These are phyloP conservation scores for Zygosaccharomyces bisporus DNA, from an alignment of 805 yeast genomes.

Conservation along the genomic window DNA sequence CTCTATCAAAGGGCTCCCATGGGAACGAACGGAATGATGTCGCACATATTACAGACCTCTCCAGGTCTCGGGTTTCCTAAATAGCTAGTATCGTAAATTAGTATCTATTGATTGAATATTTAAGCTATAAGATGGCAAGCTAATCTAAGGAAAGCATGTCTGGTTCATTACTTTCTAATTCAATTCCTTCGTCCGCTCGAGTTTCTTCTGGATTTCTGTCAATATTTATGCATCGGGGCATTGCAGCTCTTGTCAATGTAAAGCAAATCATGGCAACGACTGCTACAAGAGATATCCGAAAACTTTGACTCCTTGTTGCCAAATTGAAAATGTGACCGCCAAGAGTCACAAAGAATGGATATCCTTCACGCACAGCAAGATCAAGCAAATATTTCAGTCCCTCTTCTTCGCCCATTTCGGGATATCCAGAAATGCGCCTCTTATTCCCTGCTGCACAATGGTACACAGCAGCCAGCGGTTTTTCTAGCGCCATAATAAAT, in stretches of 20 bases:
- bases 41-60: too few relatives aligned
- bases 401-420: not conserved
- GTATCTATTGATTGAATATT: too few relatives aligned
- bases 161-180: too few relatives aligned
- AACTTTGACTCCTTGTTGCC: not conserved
- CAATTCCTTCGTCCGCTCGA: too few relatives aligned
- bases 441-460: not conserved
- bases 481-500: not conserved
- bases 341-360: not conserved
- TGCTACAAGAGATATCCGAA: not conserved
- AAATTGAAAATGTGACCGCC: not conserved
- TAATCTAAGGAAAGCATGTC: too few relatives aligned
- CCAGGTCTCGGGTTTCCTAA: too few relatives aligned
- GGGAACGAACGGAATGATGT: too few relatives aligned
- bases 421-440: not conserved
- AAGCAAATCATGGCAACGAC: not conserved
- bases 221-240: too few relatives aligned
- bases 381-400: not conserved
- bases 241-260: not conserved
- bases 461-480: not conserved
- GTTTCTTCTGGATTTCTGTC: too few relatives aligned
- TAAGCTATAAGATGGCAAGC: too few relatives aligned
- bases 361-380: not conserved
- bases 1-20: too few relatives aligned
- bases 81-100: too few relatives aligned